phyloP scores from a whole-genome alignment of 352 stramenopile species.

The Globisporangium perplexum region DNA sequence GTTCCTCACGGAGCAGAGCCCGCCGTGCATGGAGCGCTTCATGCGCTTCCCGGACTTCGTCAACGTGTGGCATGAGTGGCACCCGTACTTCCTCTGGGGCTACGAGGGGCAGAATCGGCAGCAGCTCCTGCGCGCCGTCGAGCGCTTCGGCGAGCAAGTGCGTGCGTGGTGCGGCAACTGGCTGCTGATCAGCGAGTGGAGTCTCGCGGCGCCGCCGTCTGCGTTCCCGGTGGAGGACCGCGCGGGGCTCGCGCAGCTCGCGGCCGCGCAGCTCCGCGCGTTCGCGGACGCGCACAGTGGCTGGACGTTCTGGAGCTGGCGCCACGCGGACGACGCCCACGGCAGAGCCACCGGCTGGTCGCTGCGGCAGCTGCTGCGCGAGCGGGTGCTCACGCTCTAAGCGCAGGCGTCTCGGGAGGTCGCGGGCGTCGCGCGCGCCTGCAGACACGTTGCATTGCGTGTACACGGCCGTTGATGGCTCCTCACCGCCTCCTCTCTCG shows the following conservation, averaged over 20 bases:
- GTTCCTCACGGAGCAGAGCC: constrained; percentile 46
- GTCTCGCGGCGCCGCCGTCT: constrained; percentile 46
- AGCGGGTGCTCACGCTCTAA: constrained; percentile 42
- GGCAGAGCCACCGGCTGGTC: constrained; percentile 56
- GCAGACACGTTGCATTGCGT: not conserved
- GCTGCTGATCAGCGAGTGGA: constrained; percentile 84
- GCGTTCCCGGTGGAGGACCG: constrained; percentile 53
- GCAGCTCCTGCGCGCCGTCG: constrained; percentile 53
- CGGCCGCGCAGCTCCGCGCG: constrained; percentile 43
- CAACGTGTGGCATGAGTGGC: constrained; percentile 47
- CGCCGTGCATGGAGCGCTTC: constrained; percentile 31
- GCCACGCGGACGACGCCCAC: constrained; percentile 63
- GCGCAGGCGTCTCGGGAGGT: not conserved
- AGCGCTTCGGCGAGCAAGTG: constrained; percentile 49
- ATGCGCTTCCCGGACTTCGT: constrained; percentile 29
- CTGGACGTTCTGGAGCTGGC: constrained; percentile 88
- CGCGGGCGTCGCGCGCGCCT: not conserved
- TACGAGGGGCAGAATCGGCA: constrained; percentile 49
- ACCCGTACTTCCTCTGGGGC: constrained; percentile 63
- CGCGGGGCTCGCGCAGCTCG: constrained; percentile 40
- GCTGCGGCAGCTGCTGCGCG: constrained; percentile 67
- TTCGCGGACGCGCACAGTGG: constrained; percentile 60
- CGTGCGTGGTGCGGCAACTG: constrained; percentile 58
- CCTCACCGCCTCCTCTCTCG: not conserved
- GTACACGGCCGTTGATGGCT: too few species aligned